phyloP scores from a whole-genome alignment of 192 early-diverging fungal genomes.

The Dissophora globulifera region DNA sequence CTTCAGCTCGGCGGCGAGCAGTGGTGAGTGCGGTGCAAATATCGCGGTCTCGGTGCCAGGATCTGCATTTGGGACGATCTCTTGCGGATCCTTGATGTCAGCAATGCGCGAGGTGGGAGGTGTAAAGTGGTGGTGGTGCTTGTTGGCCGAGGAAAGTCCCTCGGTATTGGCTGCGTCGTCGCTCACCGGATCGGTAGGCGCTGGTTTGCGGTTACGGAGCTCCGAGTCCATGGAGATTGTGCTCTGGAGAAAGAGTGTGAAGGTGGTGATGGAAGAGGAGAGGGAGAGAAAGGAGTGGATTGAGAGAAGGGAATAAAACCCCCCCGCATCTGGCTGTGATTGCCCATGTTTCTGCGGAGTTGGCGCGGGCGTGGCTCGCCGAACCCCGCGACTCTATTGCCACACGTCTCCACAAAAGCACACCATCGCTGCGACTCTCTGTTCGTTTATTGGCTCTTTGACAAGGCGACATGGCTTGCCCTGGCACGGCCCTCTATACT shows the following conservation, averaged over 20 bases:
- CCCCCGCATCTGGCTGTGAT: too few relatives aligned
- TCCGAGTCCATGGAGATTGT: constrained; percentile 46
- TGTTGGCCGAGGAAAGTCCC: constrained; percentile 35
- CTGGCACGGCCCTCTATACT: too few relatives aligned
- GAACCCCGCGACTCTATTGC: too few relatives aligned
- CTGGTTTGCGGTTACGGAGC: constrained; percentile 32
- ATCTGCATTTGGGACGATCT: background rate
- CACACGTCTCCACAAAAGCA: too few relatives aligned
- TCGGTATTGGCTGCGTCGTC: background rate
- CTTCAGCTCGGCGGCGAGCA: constrained; percentile 12
- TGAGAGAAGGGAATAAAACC: too few relatives aligned
- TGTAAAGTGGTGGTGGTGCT: constrained; percentile 1
- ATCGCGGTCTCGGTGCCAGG: background rate
- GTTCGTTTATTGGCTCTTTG: background rate
- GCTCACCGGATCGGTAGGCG: background rate
- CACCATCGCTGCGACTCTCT: too few relatives aligned
- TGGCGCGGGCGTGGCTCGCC: too few relatives aligned
- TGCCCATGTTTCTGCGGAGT: too few relatives aligned
- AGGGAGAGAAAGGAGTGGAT: too few relatives aligned
- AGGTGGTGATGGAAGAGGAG: too few relatives aligned
- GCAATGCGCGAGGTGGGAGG: background rate
- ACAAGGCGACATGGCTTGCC: too few relatives aligned
- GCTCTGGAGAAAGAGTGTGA: too few relatives aligned
- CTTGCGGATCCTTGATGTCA: background rate
- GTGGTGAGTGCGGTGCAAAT: background rate